Evolutionary conservation across 345 rosid genomes (phyloP).

Genomic region (Hibiscus trionum): DNA sequence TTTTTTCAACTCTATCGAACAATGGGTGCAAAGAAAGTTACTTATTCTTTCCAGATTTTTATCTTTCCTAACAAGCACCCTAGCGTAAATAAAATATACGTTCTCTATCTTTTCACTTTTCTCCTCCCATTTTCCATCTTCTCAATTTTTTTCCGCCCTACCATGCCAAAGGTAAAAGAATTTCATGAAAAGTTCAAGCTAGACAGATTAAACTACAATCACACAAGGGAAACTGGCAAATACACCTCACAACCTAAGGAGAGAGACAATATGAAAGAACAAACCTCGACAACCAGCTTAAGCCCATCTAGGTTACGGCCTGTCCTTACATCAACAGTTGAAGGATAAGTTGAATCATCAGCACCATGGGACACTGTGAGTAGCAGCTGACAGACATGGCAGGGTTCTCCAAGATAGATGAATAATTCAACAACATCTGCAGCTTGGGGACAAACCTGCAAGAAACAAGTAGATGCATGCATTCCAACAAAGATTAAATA

Average conservation of each 20-base stretch:
- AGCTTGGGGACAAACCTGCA: conserved; percentile 81
- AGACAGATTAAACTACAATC: background rate
- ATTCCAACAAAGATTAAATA: background rate
- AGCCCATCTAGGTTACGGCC: conserved; percentile 77
- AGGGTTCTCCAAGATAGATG: conserved; percentile 87
- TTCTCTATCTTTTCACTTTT: background rate
- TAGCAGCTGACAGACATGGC: conserved; percentile 94
- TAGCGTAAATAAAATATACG: background rate
- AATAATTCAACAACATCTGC: conserved; percentile 80
- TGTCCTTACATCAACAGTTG: conserved; percentile 77
- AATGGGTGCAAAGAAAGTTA: background rate
- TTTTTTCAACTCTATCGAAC: background rate
- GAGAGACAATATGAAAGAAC: conserved; percentile 1
- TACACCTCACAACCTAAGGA: background rate
- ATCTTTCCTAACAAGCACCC: background rate
- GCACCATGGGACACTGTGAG: conserved; percentile 83
- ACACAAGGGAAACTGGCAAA: conserved; percentile 2
- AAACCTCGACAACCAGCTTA: conserved; percentile 81
- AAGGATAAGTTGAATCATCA: conserved; percentile 84
- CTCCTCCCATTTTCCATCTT: background rate
- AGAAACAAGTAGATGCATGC: conserved; percentile 5
- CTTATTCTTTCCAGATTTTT: background rate
- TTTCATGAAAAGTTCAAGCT: background rate
- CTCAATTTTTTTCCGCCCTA: background rate
- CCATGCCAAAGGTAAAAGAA: background rate